A percentile compares a stretch with the other conserved stretches of the same genome.
phyloP scores from a whole-genome alignment of 2,329 filamentous ascomycete species.

The Fusarium sp. region DNA sequence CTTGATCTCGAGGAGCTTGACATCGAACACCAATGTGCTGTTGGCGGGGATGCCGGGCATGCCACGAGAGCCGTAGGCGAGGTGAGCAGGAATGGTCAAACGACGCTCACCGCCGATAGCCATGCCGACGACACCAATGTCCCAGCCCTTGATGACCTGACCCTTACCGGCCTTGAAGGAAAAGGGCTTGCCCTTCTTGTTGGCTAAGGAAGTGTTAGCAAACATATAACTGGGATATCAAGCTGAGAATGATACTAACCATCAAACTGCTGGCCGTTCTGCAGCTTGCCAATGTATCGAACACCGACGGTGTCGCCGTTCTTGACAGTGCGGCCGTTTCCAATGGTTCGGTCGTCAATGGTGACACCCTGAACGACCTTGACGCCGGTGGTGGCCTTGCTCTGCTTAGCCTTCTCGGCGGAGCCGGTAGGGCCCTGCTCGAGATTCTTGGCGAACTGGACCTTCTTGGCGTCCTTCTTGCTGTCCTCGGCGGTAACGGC shows the following conservation, averaged over 20 bases:
- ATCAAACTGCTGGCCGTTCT: conserved; percentile 96
- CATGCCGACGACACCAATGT: conserved; percentile 95
- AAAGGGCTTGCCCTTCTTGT: conserved; percentile 99
- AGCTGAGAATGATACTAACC: conserved; percentile 68
- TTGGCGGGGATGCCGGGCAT: conserved; percentile 91
- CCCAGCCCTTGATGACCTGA: conserved; percentile 99
- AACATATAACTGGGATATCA: not conserved
- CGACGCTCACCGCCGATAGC: conserved; percentile 93
- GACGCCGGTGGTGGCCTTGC: conserved; percentile 72
- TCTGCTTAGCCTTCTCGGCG: conserved; percentile 61
- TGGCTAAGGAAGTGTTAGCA: conserved; percentile 71
- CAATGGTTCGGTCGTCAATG: conserved; percentile 95
- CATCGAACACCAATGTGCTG: conserved; percentile 92
- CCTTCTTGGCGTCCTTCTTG: conserved; percentile 84
- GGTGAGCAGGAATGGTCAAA: conserved; percentile 87
- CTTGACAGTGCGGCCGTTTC: conserved; percentile 88
- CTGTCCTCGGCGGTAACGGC: conserved; percentile 74
- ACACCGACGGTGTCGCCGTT: conserved; percentile 91
- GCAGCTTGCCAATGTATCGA: conserved; percentile 98
- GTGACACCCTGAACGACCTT: conserved; percentile 91
- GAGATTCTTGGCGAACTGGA: conserved; percentile 98
- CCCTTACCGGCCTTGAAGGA: conserved; percentile 94
- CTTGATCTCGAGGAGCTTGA: conserved; percentile 89
- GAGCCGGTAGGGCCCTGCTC: conserved; percentile 94
- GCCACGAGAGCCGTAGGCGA: conserved; percentile 90